Percentiles rank a stretch among this genome's conserved stretches.
Conservation (phyloP, 2,329 filamentous ascomycete species). For the Hypoxylon sp. region DNA sequence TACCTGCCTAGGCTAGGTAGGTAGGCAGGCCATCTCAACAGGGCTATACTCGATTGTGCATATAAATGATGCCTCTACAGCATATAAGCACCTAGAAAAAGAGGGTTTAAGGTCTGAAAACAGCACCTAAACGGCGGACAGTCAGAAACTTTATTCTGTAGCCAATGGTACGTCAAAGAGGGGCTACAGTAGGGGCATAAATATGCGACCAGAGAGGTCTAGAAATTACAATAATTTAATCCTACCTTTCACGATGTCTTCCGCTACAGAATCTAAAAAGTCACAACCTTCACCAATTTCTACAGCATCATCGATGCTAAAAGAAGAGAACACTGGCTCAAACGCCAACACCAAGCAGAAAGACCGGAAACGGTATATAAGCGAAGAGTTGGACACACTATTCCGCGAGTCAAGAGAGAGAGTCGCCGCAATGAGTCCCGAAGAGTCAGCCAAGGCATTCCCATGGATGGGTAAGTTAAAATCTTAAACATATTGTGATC, state of each 20-base stretch:
- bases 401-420: background rate
- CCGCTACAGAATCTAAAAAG: conserved; percentile 1
- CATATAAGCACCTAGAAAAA: background rate
- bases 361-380: background rate
- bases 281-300: conserved; percentile 6
- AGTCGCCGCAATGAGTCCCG: conserved; percentile 1
- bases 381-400: background rate
- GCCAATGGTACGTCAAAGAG: background rate
- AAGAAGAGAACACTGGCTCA: conserved; percentile 3
- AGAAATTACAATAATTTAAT: conserved; percentile 4
- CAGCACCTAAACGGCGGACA: background rate
- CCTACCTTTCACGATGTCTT: conserved; percentile 6
- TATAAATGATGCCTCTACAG: background rate
- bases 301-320: background rate
- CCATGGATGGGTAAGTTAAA: conserved; percentile 2
- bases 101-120: background rate
- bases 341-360: conserved; percentile 8
- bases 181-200: background rate
- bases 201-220: background rate
- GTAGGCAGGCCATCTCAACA: no score
- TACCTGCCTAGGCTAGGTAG: no score
- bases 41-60: no score
- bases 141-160: background rate
- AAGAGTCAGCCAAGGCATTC: conserved; percentile 1
- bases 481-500: background rate